These are phyloP conservation scores for Xylaria hypoxylon DNA, from an alignment of 2,329 filamentous ascomycete genomes.

Conservation along the genomic window DNA sequence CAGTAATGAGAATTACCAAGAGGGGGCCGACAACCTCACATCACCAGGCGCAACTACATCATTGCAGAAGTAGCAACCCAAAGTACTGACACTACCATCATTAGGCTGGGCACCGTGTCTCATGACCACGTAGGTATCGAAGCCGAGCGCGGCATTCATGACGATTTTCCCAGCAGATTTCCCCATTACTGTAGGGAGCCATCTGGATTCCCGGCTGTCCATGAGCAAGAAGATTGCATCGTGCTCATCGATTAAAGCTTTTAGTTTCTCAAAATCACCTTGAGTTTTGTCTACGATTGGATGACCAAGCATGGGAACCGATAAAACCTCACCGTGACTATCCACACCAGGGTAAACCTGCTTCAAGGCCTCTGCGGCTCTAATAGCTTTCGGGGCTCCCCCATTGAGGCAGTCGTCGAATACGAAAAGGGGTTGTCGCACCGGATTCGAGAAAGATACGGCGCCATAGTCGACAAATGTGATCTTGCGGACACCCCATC, in stretches of 20 bases:
- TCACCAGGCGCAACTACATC: conserved; percentile 95
- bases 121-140: conserved; percentile 98
- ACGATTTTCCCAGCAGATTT: conserved; percentile 95
- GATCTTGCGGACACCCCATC: conserved; percentile 95
- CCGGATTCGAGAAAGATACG: conserved; percentile 96
- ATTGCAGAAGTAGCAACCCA: conserved; percentile 99
- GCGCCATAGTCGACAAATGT: conserved; percentile 94
- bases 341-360: conserved; percentile 94
- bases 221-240: conserved; percentile 97
- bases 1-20: conserved; percentile 35
- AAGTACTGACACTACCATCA: conserved; percentile 69
- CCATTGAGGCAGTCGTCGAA: conserved; percentile 91
- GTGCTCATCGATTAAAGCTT: conserved; percentile 81
- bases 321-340: conserved; percentile 80
- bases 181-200: conserved; percentile 96
- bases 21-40: conserved; percentile 66
- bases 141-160: conserved; percentile 94
- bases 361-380: conserved; percentile 82
- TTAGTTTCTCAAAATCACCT: conserved; percentile 79
- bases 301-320: conserved; percentile 96
- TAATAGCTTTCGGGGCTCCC: conserved; percentile 83
- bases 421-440: conserved; percentile 90
- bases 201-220: conserved; percentile 94
- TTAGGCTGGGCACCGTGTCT: conserved; percentile 80
- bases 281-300: conserved; percentile 81